Conservation (phyloP, 345 rosid genomes). For the Populus davidiana region DNA sequence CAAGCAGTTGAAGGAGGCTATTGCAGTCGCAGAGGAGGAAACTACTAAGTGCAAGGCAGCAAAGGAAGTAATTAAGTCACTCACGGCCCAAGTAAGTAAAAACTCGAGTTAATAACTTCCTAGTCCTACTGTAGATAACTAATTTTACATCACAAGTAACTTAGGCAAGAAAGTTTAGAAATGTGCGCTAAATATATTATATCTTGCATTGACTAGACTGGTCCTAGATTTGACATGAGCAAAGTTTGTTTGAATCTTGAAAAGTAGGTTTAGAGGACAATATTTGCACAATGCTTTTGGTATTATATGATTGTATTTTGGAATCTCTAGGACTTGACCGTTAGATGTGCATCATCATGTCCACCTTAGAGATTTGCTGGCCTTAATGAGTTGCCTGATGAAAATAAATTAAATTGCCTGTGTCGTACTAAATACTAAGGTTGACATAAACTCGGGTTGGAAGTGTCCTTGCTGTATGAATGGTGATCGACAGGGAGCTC, state of each 20-base stretch:
- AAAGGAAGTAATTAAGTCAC: slow-evolving; percentile 50
- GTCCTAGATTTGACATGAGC: neutral
- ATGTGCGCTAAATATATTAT: neutral
- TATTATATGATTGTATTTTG: neutral
- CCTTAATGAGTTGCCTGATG: neutral
- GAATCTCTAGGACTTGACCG: neutral
- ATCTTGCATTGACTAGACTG: neutral
- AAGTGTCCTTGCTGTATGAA: neutral
- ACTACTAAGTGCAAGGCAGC: slow-evolving; percentile 55
- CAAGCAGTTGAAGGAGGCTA: slow-evolving; percentile 50
- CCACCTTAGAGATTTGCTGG: neutral
- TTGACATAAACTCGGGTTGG: neutral
- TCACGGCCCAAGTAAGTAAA: slow-evolving; percentile 46
- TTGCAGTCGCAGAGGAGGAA: slow-evolving; percentile 43
- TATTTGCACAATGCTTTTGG: neutral
- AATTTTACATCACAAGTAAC: neutral
- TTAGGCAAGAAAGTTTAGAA: neutral
- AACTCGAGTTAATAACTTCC: neutral
- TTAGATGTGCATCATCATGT: neutral
- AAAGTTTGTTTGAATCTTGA: neutral
- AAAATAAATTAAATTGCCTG: neutral
- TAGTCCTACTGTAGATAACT: neutral
- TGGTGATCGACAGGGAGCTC: neutral
- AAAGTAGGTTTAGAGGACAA: neutral
- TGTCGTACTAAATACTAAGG: neutral